Evolutionary conservation across 768 basidiomycete species (phyloP).

Genomic region (Gelatoporia subvermispora): DNA sequence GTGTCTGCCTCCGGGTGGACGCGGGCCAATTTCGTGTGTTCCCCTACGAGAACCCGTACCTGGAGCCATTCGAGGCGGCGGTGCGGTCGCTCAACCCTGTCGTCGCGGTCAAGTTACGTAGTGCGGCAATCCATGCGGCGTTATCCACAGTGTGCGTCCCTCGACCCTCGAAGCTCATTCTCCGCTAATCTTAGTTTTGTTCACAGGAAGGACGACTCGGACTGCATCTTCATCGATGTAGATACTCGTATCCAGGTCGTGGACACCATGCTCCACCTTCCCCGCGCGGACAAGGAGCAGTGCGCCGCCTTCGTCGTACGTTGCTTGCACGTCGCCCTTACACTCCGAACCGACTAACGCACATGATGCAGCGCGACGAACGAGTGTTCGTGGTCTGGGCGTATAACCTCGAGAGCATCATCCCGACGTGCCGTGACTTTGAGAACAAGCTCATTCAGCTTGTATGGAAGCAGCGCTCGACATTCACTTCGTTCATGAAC

Average conservation of each 20-base stretch:
- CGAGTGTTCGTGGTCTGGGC: conserved; percentile 84
- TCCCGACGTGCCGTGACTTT: conserved; percentile 66
- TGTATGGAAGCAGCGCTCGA: conserved; percentile 57
- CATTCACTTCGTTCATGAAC: conserved; percentile 25
- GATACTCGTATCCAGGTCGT: conserved; percentile 87
- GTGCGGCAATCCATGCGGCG: conserved; percentile 77
- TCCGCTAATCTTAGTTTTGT: no score
- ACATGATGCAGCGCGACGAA: conserved; percentile 61
- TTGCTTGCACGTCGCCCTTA: conserved; percentile 7
- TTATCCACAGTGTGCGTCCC: conserved; percentile 58
- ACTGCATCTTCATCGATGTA: conserved; percentile 63
- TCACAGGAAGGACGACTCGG: conserved; percentile 54
- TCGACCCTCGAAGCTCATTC: no score
- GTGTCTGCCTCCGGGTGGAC: conserved; percentile 70
- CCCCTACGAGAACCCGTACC: conserved; percentile 78
- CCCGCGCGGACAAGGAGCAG: conserved; percentile 85
- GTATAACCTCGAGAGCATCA: conserved; percentile 75
- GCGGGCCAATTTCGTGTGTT: conserved; percentile 73
- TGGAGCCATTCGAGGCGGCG: conserved; percentile 80
- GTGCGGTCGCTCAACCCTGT: conserved; percentile 73
- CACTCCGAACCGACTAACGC: background rate
- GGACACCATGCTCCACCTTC: conserved; percentile 60
- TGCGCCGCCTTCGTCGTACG: conserved; percentile 85
- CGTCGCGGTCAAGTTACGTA: conserved; percentile 77
- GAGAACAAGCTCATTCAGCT: conserved; percentile 76